phyloP scores from a whole-genome alignment of 2,329 filamentous ascomycete genomes.

The Sporothrix brasiliensis region DNA sequence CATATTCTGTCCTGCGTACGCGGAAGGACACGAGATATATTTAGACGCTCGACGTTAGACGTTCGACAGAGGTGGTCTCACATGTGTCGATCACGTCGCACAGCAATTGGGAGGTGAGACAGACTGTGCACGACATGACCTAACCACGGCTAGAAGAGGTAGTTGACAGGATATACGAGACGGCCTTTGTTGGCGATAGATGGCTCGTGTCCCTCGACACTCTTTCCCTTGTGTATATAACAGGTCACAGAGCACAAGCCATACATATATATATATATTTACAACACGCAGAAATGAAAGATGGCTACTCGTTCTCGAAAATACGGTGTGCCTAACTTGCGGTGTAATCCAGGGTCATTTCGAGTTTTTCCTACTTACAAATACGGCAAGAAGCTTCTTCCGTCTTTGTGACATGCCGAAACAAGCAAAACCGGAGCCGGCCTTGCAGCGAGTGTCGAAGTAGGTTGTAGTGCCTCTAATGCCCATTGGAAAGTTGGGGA shows the following conservation, averaged over 20 bases:
- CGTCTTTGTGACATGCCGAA: background rate
- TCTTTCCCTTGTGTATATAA: background rate
- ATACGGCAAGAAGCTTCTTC: background rate
- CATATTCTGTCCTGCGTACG: background rate
- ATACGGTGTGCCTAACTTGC: conserved; percentile 23
- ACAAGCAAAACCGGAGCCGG: background rate
- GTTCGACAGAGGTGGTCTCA: background rate
- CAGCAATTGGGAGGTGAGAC: conserved; percentile 12
- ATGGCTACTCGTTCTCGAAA: background rate
- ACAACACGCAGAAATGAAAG: background rate
- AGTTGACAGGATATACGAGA: conserved; percentile 5
- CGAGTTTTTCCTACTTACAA: background rate
- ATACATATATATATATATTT: background rate
- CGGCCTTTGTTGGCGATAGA: conserved; percentile 10
- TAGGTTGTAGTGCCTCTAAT: background rate
- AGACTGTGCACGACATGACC: conserved; percentile 9
- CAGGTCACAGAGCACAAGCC: conserved; percentile 13
- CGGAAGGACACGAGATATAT: background rate
- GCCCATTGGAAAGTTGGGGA: background rate
- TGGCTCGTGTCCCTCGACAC: background rate
- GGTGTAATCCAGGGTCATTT: conserved; percentile 1
- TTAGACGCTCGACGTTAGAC: background rate
- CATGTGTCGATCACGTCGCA: background rate
- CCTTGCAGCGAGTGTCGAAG: background rate
- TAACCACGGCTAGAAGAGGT: background rate